Evolutionary conservation across 805 yeast species (phyloP).

Genomic region (Hanseniaspora taiwanica): DNA sequence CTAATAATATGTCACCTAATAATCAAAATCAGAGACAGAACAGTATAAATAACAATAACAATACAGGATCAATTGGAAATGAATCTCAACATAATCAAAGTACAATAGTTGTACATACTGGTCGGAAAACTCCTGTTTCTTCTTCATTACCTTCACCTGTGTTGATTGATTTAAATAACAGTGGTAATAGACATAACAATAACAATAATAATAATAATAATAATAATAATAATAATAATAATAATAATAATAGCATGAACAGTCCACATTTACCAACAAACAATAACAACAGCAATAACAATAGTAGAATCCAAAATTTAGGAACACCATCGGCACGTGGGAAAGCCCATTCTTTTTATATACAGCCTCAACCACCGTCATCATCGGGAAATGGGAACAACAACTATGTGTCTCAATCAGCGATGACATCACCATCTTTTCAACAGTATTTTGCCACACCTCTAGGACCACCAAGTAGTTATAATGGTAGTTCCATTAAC

Average conservation of each 20-base stretch:
- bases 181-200: too few relatives aligned
- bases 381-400: conserved; percentile 1
- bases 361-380: conserved; percentile 6
- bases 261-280: conserved; percentile 1
- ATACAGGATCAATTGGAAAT: not conserved
- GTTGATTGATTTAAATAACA: too few relatives aligned
- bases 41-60: not conserved
- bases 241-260: conserved; percentile 4
- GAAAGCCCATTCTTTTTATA: too few relatives aligned
- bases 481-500: too few relatives aligned
- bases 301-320: not conserved
- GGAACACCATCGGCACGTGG: too few relatives aligned
- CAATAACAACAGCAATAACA: not conserved
- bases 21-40: not conserved
- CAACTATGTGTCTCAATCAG: conserved; percentile 16
- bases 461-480: conserved; percentile 16
- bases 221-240: conserved; percentile 7
- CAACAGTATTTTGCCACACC: conserved; percentile 25
- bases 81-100: too few relatives aligned
- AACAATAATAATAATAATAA: conserved; percentile 1
- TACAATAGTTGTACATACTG: too few relatives aligned
- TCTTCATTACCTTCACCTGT: too few relatives aligned
- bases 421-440: conserved; percentile 18
- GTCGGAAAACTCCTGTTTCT: too few relatives aligned
- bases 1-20: not conserved